A percentile compares a stretch with the other conserved stretches of the same genome.
Evolutionary conservation across 208 protist species (phyloP).

Genomic region (Acanthamoeba royreba): DNA sequence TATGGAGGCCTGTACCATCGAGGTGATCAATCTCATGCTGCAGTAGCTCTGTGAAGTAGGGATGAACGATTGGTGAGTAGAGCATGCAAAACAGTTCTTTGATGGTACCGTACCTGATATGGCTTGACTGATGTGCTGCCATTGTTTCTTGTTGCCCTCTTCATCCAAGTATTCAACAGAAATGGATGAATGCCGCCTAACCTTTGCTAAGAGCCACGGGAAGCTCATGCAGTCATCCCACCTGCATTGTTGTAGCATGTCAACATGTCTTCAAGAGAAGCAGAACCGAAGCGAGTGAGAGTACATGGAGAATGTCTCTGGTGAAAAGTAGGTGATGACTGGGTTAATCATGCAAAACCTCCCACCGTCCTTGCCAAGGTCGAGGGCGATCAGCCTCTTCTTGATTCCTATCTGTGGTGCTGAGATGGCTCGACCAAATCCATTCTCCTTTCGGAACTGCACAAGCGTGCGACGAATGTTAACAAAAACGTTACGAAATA

Average conservation of each 20-base stretch:
- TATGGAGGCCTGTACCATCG: too few relatives aligned
- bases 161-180: not conserved
- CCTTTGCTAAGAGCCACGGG: not conserved
- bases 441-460: conserved; percentile 18
- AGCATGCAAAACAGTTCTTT: not conserved
- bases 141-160: not conserved
- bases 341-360: conserved; percentile 5
- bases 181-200: not conserved
- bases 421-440: not conserved
- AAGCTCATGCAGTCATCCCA: conserved; percentile 46
- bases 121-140: not conserved
- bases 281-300: too few relatives aligned
- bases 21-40: conserved; percentile 34
- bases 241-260: too few relatives aligned
- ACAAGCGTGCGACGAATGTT: too few relatives aligned
- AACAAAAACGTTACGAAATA: too few relatives aligned
- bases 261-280: too few relatives aligned
- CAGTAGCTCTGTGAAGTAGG: not conserved
- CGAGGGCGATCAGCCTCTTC: not conserved
- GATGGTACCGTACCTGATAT: not conserved
- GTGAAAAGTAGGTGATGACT: not conserved
- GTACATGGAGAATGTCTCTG: not conserved
- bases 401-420: conserved; percentile 6
- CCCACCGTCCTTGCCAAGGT: not conserved
- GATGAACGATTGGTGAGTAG: not conserved